Conservation (phyloP, 208 protist genomes). For the Crithidia bombi region DNA sequence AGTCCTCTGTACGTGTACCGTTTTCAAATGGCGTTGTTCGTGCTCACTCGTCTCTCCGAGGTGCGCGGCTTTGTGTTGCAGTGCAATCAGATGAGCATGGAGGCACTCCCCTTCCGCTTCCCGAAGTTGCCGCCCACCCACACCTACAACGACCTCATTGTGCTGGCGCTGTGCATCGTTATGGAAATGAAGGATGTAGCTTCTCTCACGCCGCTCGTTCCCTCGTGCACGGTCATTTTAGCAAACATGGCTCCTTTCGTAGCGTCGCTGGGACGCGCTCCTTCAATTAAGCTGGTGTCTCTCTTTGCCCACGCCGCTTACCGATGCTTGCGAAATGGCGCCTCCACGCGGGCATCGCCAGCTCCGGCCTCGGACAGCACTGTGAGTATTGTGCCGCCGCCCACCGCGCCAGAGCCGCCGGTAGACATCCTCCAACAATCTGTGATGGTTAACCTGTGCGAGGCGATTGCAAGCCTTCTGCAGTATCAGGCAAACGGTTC, state of each 20-base stretch:
- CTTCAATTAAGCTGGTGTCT: slow-evolving; percentile 57
- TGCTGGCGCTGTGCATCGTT: slow-evolving; percentile 70
- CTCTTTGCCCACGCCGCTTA: slow-evolving; percentile 56
- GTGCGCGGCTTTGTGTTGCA: slow-evolving; percentile 74
- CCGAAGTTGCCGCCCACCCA: slow-evolving; percentile 28
- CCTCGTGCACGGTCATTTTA: slow-evolving; percentile 76
- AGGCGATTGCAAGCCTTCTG: slow-evolving; percentile 73
- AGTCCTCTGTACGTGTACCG: slow-evolving; percentile 47
- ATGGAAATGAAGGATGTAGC: slow-evolving; percentile 51
- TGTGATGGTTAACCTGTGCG: slow-evolving; percentile 69
- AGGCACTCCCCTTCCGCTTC: slow-evolving; percentile 60
- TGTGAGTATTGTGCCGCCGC: neutral
- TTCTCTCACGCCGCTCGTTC: slow-evolving; percentile 49
- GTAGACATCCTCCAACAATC: slow-evolving; percentile 19
- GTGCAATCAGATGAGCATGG: slow-evolving; percentile 71
- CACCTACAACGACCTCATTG: slow-evolving; percentile 87
- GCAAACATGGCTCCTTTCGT: slow-evolving; percentile 90
- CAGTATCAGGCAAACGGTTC: slow-evolving; percentile 72
- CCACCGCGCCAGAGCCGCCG: slow-evolving; percentile 2
- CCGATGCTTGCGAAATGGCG: slow-evolving; percentile 38
- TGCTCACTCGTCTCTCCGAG: slow-evolving; percentile 78
- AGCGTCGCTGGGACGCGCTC: slow-evolving; percentile 42
- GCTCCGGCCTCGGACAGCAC: neutral
- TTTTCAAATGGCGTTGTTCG: slow-evolving; percentile 84
- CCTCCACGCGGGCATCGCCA: neutral